Evolutionary conservation across 2,329 filamentous ascomycete genomes (phyloP).

Genomic region (Teratosphaeria pseudoeucalypti): DNA sequence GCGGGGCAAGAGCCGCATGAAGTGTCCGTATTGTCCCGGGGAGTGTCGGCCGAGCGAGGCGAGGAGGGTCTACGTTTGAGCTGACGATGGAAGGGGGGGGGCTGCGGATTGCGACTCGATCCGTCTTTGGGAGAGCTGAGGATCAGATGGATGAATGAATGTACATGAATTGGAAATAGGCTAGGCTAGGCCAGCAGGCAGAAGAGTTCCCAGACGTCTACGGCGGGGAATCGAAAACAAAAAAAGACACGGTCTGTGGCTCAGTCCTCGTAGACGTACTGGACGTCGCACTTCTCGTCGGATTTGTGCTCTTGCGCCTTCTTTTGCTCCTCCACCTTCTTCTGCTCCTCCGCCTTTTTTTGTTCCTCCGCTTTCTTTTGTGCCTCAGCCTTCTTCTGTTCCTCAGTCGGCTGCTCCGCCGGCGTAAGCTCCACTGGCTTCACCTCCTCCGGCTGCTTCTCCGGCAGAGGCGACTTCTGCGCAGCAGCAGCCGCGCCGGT

Average conservation of each 20-base stretch:
- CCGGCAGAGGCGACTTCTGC: background rate
- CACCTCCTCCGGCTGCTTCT: background rate
- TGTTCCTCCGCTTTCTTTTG: background rate
- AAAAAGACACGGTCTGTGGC: background rate
- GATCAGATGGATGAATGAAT: background rate
- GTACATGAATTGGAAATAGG: background rate
- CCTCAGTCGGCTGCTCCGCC: too few relatives aligned
- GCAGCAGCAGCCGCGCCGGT: background rate
- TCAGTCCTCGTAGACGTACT: conserved; percentile 16
- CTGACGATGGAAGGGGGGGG: background rate
- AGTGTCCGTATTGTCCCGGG: conserved; percentile 89
- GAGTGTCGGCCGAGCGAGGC: conserved; percentile 74
- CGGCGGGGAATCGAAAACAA: background rate
- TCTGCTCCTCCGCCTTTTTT: background rate
- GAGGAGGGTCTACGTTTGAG: conserved; percentile 46
- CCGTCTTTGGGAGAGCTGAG: background rate
- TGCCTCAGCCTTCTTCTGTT: too few relatives aligned
- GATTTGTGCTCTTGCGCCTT: background rate
- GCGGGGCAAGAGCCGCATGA: conserved; percentile 65
- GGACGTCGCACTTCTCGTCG: conserved; percentile 9
- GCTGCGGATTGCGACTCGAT: too few relatives aligned
- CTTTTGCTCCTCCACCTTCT: background rate
- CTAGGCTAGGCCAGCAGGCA: background rate
- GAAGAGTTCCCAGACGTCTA: background rate
- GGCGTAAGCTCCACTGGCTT: background rate